Base-by-base conservation (phyloP, 2,329 filamentous ascomycete species). In the Myotisia sp. region DNA sequence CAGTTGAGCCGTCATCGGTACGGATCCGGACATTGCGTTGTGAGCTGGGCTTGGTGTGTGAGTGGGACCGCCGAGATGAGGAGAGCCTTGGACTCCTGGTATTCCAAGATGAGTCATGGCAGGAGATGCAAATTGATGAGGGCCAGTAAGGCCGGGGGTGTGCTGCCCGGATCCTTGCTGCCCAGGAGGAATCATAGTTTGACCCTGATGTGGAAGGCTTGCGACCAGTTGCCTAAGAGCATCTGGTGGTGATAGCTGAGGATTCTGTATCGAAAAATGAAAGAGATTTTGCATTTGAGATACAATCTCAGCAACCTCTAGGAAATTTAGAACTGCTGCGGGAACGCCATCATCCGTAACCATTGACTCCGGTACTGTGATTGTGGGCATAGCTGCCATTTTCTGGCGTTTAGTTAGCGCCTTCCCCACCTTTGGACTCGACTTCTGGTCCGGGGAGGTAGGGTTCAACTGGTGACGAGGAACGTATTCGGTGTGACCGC, bases 401-500 rank as follows among this genome's bases (percentile, higher is more conserved):
- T 64, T 64, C 43, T 66, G 63, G 37, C 62, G 55, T 47, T 71
- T 71, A 33, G 58, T 56, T 24, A 60, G 48, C 34, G 65, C 65
- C 49, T 75, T 75, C 30, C 64, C 65, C 49, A 74, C 65, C 46
- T 67, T 71, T n/a, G 67, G 70, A 26, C 66, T 74, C 45, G 66
- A 63, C 37, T 68, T 75, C 48, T 65, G 64, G 34, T 68, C 68
- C 7, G 66, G 63, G 9, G 65, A 65, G 42, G 62, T 63, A 6
- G 51, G 47, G 57, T 68, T 47, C 37, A 76, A 49, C 31, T 65
- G 66, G 40, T 66, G 71, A 35, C 83, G 74, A 14, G 85, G 77
- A 29, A 95, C 64, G 48, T 79, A 93, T 57, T 95, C 86, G 45
- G 86, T 81, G 48, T 92, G 79, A 32, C 67, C 69, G 22, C 66